Evolutionary conservation across 164 flowering plant species (phyloP).

Genomic region (Berberis vulgaris): DNA sequence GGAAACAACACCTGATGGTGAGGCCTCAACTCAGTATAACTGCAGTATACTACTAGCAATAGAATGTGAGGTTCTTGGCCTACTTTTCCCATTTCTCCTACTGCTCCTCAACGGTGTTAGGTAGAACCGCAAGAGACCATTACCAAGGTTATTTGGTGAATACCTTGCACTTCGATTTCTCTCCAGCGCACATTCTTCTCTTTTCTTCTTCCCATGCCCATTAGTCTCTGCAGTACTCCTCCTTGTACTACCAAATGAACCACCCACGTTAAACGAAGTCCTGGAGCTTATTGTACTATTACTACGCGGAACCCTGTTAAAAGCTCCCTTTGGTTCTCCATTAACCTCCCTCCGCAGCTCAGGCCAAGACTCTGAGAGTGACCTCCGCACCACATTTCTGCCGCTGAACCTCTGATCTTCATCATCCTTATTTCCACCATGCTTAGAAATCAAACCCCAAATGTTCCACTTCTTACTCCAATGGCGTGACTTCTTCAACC

Average conservation of each 20-base stretch:
- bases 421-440: slow-evolving; percentile 49
- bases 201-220: slow-evolving; percentile 31
- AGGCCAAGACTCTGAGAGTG: slow-evolving; percentile 80
- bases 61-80: slow-evolving; percentile 52
- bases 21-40: slow-evolving; percentile 42
- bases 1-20: slow-evolving; percentile 19
- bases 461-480: slow-evolving; percentile 84
- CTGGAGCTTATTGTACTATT: slow-evolving; percentile 80
- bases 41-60: slow-evolving; percentile 71
- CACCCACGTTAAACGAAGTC: slow-evolving; percentile 30
- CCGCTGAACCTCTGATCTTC: slow-evolving; percentile 57
- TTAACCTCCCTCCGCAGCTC: slow-evolving; percentile 47
- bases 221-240: slow-evolving; percentile 25
- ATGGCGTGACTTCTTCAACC: slow-evolving; percentile 59
- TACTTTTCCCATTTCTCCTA: slow-evolving; percentile 51
- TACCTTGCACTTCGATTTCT: slow-evolving; percentile 47
- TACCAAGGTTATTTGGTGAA: slow-evolving; percentile 49
- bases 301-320: slow-evolving; percentile 45
- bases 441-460: slow-evolving; percentile 69
- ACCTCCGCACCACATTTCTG: slow-evolving; percentile 70
- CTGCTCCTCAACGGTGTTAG: slow-evolving; percentile 66
- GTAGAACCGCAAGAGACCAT: slow-evolving; percentile 68
- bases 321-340: slow-evolving; percentile 31
- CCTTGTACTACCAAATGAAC: slow-evolving; percentile 27
- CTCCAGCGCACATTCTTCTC: slow-evolving; percentile 47